Conservation (phyloP, 2,329 filamentous ascomycete species). For the Scytalidium sp. region DNA sequence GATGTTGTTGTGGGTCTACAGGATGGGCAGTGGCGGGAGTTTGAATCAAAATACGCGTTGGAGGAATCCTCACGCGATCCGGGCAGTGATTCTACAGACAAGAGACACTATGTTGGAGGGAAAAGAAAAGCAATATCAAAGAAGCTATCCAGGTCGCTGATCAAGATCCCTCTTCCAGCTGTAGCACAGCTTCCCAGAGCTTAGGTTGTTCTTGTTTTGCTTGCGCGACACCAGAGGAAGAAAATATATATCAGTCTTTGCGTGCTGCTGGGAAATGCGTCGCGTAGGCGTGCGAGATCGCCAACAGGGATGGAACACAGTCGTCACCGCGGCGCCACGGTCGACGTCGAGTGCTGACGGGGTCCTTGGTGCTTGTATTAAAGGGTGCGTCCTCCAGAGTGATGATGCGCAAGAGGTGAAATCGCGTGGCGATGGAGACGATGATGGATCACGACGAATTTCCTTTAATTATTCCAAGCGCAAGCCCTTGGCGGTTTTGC, state of each 20-base stretch:
- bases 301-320: background rate
- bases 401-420: background rate
- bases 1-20: background rate
- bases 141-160: constrained; percentile 17
- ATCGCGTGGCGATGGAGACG: background rate
- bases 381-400: background rate
- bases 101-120: constrained; percentile 18
- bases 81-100: constrained; percentile 26
- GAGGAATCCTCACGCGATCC: constrained; percentile 24
- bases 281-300: background rate
- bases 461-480: background rate
- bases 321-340: background rate
- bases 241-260: constrained; percentile 17
- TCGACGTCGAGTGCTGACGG: background rate
- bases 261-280: constrained; percentile 5
- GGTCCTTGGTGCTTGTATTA: background rate
- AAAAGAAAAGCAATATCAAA: constrained; percentile 14
- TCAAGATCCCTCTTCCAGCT: constrained; percentile 5
- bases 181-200: background rate
- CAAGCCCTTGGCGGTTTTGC: background rate
- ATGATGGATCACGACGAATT: background rate
- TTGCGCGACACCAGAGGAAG: background rate
- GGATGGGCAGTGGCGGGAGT: constrained; percentile 2
- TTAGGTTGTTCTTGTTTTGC: background rate
- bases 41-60: constrained; percentile 24